Conservation (phyloP, 2,329 filamentous ascomycete species). For the Diaporthe citri region DNA sequence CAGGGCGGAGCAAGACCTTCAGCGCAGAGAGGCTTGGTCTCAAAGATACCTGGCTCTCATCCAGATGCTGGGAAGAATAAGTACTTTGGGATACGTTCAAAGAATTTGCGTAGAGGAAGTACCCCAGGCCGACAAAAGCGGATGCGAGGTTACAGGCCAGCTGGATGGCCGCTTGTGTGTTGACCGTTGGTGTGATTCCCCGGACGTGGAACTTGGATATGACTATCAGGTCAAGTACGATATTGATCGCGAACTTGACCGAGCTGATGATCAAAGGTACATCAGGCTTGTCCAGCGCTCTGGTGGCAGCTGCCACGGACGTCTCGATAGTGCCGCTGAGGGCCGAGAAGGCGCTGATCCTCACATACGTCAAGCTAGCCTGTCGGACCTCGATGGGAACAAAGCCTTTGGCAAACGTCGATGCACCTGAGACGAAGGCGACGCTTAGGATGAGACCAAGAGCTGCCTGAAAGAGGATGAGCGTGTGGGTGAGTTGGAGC, state of each 20-base stretch:
- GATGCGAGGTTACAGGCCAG: neutral
- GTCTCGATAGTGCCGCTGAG: neutral
- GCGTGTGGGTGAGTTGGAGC: neutral
- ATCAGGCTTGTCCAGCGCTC: neutral
- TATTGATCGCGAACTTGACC: neutral
- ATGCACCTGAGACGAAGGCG: neutral
- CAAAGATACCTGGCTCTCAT: neutral
- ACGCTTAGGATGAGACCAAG: neutral
- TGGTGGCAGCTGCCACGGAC: neutral
- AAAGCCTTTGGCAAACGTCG: neutral
- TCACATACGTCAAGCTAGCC: neutral
- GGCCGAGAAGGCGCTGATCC: constrained; percentile 2
- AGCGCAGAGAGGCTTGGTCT: neutral
- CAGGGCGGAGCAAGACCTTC: neutral
- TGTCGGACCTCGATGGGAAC: neutral
- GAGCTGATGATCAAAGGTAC: neutral
- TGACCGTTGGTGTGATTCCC: neutral
- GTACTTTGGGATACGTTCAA: neutral
- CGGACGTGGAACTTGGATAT: neutral
- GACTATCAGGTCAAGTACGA: neutral
- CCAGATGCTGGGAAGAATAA: neutral
- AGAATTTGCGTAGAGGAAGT: neutral
- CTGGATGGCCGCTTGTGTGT: neutral
- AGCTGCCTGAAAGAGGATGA: neutral
- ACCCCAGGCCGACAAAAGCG: neutral